phyloP scores from a whole-genome alignment of 2,329 filamentous ascomycete genomes.

The Calonectria crousiana region DNA sequence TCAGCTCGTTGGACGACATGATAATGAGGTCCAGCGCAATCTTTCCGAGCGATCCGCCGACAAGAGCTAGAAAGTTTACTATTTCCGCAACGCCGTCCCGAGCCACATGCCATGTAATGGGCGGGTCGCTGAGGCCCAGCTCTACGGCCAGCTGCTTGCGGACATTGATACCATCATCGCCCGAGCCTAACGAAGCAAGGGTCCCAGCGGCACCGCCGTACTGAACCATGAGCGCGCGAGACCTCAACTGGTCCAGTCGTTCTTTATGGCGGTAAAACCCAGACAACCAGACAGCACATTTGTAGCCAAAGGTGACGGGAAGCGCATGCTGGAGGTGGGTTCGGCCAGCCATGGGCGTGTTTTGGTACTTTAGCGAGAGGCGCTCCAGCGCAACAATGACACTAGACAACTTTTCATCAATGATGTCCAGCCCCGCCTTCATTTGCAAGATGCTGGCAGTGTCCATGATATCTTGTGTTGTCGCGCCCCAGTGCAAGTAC shows the following conservation, averaged over 20 bases:
- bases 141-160: neutral
- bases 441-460: slow-evolving; percentile 50
- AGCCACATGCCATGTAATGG: neutral
- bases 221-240: neutral
- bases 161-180: neutral
- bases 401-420: neutral
- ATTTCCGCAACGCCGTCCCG: neutral
- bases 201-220: neutral
- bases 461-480: slow-evolving; percentile 72
- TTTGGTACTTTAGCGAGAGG: neutral
- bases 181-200: neutral
- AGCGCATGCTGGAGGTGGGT: neutral
- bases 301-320: neutral
- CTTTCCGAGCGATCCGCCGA: slow-evolving; percentile 67
- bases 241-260: neutral
- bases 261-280: neutral
- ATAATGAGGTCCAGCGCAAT: slow-evolving; percentile 68
- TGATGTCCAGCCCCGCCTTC: neutral
- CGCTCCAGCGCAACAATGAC: neutral
- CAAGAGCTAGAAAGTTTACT: slow-evolving; percentile 54
- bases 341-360: neutral
- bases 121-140: neutral
- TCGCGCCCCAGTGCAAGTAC: slow-evolving; percentile 70
- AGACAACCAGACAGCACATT: neutral
- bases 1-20: slow-evolving; percentile 68